A percentile compares a stretch with the other conserved stretches of the same genome.
Evolutionary conservation across 192 early-diverging fungal species (phyloP).

Genomic region (Backusella liffmaniae): DNA sequence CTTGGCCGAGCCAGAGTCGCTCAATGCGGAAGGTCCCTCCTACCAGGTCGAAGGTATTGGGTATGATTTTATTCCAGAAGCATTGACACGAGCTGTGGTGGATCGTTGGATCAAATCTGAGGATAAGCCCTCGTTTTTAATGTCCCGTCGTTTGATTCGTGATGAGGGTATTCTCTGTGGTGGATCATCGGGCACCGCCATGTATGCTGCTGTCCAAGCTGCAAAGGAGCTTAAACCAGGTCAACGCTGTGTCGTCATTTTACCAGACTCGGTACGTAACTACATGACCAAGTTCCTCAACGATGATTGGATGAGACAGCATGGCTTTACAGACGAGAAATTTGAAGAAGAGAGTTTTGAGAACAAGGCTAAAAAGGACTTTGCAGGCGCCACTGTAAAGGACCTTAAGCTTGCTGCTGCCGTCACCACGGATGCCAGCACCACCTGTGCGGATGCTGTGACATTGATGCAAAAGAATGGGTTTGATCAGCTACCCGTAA

Average conservation of each 20-base stretch:
- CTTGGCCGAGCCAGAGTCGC: constrained; percentile 80
- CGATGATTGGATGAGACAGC: constrained; percentile 93
- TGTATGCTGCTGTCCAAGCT: constrained; percentile 83
- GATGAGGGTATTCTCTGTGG: constrained; percentile 97
- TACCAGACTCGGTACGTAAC: constrained; percentile 97
- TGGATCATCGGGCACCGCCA: constrained; percentile 93
- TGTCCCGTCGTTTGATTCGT: constrained; percentile 93
- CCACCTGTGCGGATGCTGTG: constrained; percentile 74
- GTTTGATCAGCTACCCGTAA: constrained; percentile 95
- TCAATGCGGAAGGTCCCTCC: constrained; percentile 65
- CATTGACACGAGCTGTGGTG: constrained; percentile 78
- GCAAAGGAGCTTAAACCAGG: constrained; percentile 85
- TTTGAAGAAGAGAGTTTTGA: constrained; percentile 62
- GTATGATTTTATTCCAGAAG: constrained; percentile 98
- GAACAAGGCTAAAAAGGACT: constrained; percentile 69
- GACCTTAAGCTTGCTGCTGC: constrained; percentile 80
- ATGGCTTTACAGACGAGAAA: constrained; percentile 83
- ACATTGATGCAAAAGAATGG: constrained; percentile 85
- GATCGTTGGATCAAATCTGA: constrained; percentile 97
- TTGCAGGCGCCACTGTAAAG: constrained; percentile 75
- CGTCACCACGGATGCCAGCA: constrained; percentile 77
- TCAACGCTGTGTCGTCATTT: constrained; percentile 89
- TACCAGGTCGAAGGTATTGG: constrained; percentile 99
- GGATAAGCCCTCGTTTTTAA: constrained; percentile 94
- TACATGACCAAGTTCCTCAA: constrained; percentile 99